Percentiles rank a stretch among this genome's conserved stretches.
Evolutionary conservation across 768 basidiomycete species (phyloP).

Genomic region (Boletus sp.): DNA sequence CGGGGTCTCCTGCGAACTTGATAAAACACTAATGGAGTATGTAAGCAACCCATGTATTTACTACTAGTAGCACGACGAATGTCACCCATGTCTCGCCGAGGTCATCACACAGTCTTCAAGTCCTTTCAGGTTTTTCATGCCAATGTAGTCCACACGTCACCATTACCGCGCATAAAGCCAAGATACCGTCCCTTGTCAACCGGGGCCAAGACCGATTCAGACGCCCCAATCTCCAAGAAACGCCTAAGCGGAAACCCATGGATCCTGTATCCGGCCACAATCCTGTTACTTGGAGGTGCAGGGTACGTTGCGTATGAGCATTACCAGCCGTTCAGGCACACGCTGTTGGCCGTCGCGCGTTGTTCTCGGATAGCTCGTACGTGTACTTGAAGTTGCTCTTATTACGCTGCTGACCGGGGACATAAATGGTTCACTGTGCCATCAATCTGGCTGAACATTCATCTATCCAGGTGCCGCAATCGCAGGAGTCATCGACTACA

Average conservation of each 20-base stretch:
- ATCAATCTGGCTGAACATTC: not conserved
- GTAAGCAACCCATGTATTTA: not conserved
- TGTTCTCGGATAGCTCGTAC: constrained; percentile 77
- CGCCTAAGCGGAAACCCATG: constrained; percentile 15
- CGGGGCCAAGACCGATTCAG: not conserved
- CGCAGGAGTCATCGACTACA: constrained; percentile 68
- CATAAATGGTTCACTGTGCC: constrained; percentile 16
- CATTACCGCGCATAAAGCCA: constrained; percentile 2
- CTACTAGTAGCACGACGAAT: not conserved
- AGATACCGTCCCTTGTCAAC: constrained; percentile 13
- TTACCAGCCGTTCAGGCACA: constrained; percentile 72
- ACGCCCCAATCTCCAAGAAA: not conserved
- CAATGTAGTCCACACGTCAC: constrained; percentile 2
- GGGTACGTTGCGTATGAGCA: constrained; percentile 59
- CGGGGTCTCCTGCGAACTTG: not conserved
- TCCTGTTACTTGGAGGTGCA: constrained; percentile 31
- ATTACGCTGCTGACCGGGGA: constrained; percentile 25
- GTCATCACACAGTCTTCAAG: constrained; percentile 13
- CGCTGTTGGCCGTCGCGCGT: constrained; percentile 67
- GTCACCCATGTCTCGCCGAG: constrained; percentile 17
- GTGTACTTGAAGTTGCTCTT: constrained; percentile 25
- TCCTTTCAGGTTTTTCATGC: constrained; percentile 7
- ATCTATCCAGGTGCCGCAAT: constrained; percentile 53
- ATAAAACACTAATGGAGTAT: too few relatives aligned
- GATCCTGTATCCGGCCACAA: constrained; percentile 25